Evolutionary conservation across 352 stramenopile species (phyloP), one percentile per base, ranked within the genome.

Genomic region (Phytophthora pseudosyringae): DNA sequence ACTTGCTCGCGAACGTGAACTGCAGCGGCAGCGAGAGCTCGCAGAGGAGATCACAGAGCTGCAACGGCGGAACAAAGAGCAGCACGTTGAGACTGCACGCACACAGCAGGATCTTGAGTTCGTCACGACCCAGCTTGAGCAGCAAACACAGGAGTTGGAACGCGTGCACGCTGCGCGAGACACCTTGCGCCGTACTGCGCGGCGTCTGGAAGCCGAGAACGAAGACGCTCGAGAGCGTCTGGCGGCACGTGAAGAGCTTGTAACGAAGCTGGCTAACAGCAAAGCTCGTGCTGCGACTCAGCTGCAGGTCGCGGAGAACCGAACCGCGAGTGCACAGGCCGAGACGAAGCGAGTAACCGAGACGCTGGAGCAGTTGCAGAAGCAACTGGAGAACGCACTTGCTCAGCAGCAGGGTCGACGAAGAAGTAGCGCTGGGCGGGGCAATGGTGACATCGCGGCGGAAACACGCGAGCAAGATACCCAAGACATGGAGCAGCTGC

Each of bases 251-350:
- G 73, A 81, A 3, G 53, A 67, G 9, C 46, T 58, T 21, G 29
- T 81, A 1, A 38, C 31, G 2, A 56, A 65, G n/a, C 38, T 78
- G 7, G 69, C 73, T 35, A 56, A 29, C 25, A 58, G 58, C 28
- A 73, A 76, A 54, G 49, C 47, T 0, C 58, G 63, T 12, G 44
- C 55, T n/a, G 59, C 46, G 8, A 81, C 74, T 25, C 58, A 78
- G 16, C 41, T 74, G 5, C 77, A 86, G 36, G 59, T 77, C 3
- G 66, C 71, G 15, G 64, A 78, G 28, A 79, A 80, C 41, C 65
- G 67, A 21, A 64, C 56, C 25, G 49, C 26, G 4, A 59, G 63
- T 46, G 77, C 69, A 12, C 35, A 76, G 32, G 53, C 50, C 35
- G 74, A 77, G 45, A 64, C 54, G 5, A 54, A 61, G 55, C 53